These are phyloP conservation scores for Aspergillus uvarum DNA, from an alignment of 2,329 filamentous ascomycete genomes.

Conservation along the genomic window DNA sequence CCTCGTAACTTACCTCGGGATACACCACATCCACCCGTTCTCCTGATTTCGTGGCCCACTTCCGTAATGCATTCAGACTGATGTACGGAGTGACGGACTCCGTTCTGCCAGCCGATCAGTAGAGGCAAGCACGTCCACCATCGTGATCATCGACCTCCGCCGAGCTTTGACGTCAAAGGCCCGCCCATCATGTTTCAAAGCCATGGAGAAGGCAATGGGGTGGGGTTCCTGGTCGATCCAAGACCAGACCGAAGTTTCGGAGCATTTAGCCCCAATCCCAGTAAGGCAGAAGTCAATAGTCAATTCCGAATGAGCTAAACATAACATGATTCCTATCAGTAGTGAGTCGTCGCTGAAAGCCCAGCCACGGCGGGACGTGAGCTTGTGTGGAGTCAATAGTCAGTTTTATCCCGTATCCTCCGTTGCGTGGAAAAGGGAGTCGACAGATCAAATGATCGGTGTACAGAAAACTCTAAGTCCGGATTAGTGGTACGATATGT, in stretches of 20 bases:
- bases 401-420: not conserved
- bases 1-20: not conserved
- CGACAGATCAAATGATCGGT: constrained; percentile 20
- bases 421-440: not conserved
- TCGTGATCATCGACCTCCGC: not conserved
- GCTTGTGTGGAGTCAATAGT: not conserved
- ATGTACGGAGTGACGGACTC: not conserved
- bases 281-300: constrained; percentile 15
- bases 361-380: not conserved
- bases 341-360: not conserved
- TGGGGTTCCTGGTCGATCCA: not conserved
- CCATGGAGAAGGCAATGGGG: not conserved
- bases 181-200: not conserved
- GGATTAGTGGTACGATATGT: constrained; percentile 12
- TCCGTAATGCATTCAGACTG: not conserved
- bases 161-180: not conserved
- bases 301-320: constrained; percentile 10
- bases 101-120: not conserved
- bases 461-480: constrained; percentile 11
- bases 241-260: constrained; percentile 2
- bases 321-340: constrained; percentile 13
- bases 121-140: not conserved
- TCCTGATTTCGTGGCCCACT: not conserved
- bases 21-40: not conserved
- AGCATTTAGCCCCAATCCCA: constrained; percentile 7